phyloP scores from a whole-genome alignment of 2,329 filamentous ascomycete genomes.

The Pestalotiopsis sp. region DNA sequence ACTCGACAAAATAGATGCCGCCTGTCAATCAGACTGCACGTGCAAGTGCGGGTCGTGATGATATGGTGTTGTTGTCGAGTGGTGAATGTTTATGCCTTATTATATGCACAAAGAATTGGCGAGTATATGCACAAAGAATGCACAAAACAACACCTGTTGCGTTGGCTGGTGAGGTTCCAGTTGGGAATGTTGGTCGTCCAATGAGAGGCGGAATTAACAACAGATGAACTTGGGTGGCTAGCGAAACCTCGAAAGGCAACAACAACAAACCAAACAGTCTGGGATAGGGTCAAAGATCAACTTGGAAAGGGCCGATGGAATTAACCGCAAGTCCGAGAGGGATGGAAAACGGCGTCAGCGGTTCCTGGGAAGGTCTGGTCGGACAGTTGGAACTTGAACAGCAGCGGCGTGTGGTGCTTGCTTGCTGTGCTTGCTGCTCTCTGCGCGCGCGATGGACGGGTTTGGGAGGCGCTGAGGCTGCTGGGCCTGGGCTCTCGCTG shows the following conservation, averaged over 20 bases:
- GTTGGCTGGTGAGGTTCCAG: neutral
- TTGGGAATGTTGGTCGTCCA: neutral
- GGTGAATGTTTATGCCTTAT: neutral
- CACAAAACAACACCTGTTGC: neutral
- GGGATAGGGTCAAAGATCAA: too few relatives aligned
- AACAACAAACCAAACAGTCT: too few relatives aligned
- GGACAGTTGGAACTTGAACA: too few relatives aligned
- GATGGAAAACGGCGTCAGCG: too few relatives aligned
- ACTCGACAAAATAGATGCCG: neutral
- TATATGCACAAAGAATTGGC: neutral
- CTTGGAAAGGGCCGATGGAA: too few relatives aligned
- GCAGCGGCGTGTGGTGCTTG: too few relatives aligned
- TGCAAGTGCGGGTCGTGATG: neutral
- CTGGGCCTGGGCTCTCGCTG: conserved; percentile 14
- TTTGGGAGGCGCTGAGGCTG: neutral
- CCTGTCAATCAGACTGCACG: neutral
- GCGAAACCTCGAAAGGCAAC: too few relatives aligned
- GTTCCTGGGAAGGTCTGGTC: too few relatives aligned
- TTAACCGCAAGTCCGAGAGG: too few relatives aligned
- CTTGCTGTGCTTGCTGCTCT: too few relatives aligned
- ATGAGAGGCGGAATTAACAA: neutral
- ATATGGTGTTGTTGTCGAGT: neutral
- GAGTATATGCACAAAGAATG: neutral
- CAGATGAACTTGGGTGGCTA: too few relatives aligned
- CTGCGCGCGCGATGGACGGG: neutral